Conservation (phyloP, 2,329 filamentous ascomycete species). For the Camillea tinctor region DNA sequence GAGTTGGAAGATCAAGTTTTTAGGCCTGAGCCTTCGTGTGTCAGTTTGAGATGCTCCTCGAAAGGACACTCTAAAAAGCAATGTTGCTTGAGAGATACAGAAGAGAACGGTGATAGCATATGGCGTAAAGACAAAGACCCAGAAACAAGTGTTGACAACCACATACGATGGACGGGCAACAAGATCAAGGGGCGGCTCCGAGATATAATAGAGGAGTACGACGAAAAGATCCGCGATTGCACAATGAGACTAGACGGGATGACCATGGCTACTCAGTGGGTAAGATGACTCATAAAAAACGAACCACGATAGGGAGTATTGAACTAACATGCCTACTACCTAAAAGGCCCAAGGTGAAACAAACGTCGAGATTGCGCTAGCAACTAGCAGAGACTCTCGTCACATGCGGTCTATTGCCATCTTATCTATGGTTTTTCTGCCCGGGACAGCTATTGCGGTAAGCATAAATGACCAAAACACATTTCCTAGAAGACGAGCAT, state of each 20-base stretch:
- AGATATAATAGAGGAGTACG: constrained; percentile 30
- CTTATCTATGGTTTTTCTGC: constrained; percentile 34
- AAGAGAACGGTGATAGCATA: background rate
- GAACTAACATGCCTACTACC: background rate
- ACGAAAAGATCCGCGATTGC: constrained; percentile 33
- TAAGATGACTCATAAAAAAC: constrained; percentile 10
- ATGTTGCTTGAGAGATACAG: too few relatives aligned
- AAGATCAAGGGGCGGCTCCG: constrained; percentile 22
- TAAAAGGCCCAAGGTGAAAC: constrained; percentile 28
- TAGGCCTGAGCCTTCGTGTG: background rate
- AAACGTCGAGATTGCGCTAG: constrained; percentile 30
- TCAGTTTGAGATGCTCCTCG: too few relatives aligned
- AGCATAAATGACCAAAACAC: background rate
- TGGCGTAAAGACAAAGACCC: background rate
- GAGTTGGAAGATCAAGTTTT: constrained; percentile 10
- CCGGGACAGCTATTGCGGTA: constrained; percentile 32
- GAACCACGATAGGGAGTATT: background rate
- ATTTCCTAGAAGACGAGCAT: background rate
- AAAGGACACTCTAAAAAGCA: too few relatives aligned
- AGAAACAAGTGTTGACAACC: background rate
- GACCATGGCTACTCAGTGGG: constrained; percentile 37
- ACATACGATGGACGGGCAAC: constrained; percentile 4
- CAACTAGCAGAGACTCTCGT: constrained; percentile 26
- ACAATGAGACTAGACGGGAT: constrained; percentile 36
- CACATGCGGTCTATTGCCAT: constrained; percentile 32